A percentile compares a stretch with the other conserved stretches of the same genome.
Conservation (phyloP, 2,329 filamentous ascomycete species). For the Neopestalotiopsis clavispora region DNA sequence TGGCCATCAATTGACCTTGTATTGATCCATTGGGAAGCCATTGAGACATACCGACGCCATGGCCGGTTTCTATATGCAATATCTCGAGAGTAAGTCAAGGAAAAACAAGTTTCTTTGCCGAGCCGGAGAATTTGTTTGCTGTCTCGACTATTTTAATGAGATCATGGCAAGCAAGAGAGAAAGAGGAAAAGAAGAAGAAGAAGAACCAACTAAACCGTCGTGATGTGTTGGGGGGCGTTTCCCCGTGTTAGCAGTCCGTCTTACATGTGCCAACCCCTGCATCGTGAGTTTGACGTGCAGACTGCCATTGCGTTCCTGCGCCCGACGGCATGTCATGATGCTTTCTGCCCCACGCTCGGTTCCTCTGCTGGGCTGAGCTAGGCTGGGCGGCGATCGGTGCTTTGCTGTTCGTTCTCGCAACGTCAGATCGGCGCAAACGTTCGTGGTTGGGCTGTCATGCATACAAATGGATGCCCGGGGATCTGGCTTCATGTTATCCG, state of each 20-base stretch:
- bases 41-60: constrained; percentile 47
- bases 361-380: too few relatives aligned
- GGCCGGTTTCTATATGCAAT: constrained; percentile 74
- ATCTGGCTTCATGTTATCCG: constrained; percentile 32
- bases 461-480: constrained; percentile 25
- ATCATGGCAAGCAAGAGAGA: constrained; percentile 26
- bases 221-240: constrained; percentile 31
- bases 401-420: constrained; percentile 17
- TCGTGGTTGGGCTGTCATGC: constrained; percentile 37
- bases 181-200: constrained; percentile 12
- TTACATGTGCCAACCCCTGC: constrained; percentile 41
- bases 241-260: constrained; percentile 35
- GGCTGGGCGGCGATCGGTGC: constrained; percentile 9
- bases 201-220: not conserved
- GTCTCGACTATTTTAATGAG: constrained; percentile 17
- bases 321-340: constrained; percentile 24
- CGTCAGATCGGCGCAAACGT: constrained; percentile 26
- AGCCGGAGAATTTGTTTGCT: constrained; percentile 22
- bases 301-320: constrained; percentile 33
- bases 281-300: constrained; percentile 34
- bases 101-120: constrained; percentile 25
- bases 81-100: constrained; percentile 71
- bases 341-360: constrained; percentile 33
- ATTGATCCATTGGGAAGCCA: constrained; percentile 20
- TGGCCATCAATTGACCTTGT: constrained; percentile 18